A percentile compares a stretch with the other conserved stretches of the same genome.
Conservation (phyloP, 768 basidiomycete species). For the Trametopsis cervina region DNA sequence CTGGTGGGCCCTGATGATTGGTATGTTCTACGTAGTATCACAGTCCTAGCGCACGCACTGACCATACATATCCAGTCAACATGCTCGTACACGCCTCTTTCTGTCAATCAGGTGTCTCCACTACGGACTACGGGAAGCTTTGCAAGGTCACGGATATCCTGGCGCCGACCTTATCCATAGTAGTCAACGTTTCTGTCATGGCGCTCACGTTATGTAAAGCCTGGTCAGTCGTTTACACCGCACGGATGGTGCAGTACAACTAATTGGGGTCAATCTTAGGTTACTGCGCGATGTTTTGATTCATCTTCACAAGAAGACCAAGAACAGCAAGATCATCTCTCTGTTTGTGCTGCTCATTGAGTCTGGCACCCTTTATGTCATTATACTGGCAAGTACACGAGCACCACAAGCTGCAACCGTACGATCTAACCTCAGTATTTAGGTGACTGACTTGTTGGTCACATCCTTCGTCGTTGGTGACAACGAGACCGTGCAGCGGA, state of each 20-base stretch:
- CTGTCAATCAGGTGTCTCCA: constrained; percentile 8
- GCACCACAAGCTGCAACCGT: not conserved
- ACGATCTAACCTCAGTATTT: not conserved
- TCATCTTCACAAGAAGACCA: not conserved
- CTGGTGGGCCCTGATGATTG: constrained; percentile 8
- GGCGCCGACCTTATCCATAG: constrained; percentile 7
- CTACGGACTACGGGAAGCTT: constrained; percentile 7
- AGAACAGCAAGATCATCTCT: constrained; percentile 3
- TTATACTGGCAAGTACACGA: constrained; percentile 4
- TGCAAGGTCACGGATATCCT: constrained; percentile 9
- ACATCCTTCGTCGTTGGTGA: constrained; percentile 8
- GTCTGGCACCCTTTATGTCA: constrained; percentile 9
- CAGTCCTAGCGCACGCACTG: not conserved
- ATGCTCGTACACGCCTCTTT: constrained; percentile 5
- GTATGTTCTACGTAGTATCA: not conserved
- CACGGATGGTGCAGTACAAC: too few relatives aligned
- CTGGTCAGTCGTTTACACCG: constrained; percentile 3
- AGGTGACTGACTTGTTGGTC: constrained; percentile 7
- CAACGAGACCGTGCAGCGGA: constrained; percentile 6
- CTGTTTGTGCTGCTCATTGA: constrained; percentile 9
- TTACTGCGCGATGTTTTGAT: not conserved
- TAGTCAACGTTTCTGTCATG: constrained; percentile 12
- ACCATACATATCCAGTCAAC: not conserved
- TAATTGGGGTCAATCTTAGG: constrained; percentile 3
- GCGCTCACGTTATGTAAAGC: constrained; percentile 3